These are phyloP conservation scores for Sporothrix schenckii DNA, from an alignment of 2,329 filamentous ascomycete species.

Conservation along the genomic window DNA sequence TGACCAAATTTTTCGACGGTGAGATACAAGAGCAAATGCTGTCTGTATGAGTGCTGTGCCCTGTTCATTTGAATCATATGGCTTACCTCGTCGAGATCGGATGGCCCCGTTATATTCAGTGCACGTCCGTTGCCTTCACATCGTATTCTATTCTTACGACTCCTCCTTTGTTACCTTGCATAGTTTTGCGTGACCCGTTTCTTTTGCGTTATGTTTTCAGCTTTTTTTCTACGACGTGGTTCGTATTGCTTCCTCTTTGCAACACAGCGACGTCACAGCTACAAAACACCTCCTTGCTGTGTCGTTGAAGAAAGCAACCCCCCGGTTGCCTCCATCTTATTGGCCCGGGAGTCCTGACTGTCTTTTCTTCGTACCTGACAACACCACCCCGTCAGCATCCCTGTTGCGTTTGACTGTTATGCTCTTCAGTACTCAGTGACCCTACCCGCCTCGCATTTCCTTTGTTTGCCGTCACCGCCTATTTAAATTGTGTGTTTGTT, in stretches of 20 bases:
- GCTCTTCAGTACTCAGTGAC: background rate
- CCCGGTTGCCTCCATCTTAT: background rate
- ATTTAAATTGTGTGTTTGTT: background rate
- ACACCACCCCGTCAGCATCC: background rate
- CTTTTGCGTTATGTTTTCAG: background rate
- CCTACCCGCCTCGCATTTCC: slow-evolving; percentile 10
- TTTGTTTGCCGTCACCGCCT: slow-evolving; percentile 27
- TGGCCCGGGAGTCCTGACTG: background rate
- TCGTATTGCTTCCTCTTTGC: background rate
- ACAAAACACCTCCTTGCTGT: slow-evolving; percentile 6
- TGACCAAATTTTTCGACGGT: no score
- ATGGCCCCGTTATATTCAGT: background rate
- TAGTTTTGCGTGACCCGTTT: background rate
- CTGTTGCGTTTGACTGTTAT: background rate
- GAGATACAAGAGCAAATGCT: no score
- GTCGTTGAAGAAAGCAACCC: background rate
- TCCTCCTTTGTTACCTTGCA: slow-evolving; percentile 15
- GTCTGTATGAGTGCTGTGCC: background rate
- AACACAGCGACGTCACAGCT: background rate
- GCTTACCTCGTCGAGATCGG: background rate
- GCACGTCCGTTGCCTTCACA: background rate
- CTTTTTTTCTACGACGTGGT: background rate
- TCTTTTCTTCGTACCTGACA: background rate
- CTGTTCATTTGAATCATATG: background rate
- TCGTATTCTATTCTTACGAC: background rate